Base-by-base conservation (phyloP, 106 monocot species). In the Hemerocallis citrina region DNA sequence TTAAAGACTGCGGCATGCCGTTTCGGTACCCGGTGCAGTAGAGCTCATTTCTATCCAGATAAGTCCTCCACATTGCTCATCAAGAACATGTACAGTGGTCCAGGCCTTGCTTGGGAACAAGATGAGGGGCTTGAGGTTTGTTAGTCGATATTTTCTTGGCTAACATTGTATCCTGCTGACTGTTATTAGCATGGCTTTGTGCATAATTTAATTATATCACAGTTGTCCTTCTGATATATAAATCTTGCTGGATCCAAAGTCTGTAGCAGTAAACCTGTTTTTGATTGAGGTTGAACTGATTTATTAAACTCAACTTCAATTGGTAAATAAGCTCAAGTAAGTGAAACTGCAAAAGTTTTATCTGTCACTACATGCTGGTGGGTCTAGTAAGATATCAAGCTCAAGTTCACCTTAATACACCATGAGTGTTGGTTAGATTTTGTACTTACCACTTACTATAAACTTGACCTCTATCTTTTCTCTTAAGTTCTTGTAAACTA, bases 101-200 rank as follows among this genome's bases (percentile, higher is more conserved):
- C 96, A 50, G 96, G 96, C 28, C 87, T 98, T 75, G 65, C 72
- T 64, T 98, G 81, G 84, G 96, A 98, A 50, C 96, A 84, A 71
- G 96, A 91, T 78, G 96, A 98, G 72, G 96, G 84, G 64, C 96
- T 98, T 81, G 96, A 98, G 96, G 96, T 98, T 79, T 79, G 96
- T 98, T 71, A 77, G 63, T 69, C 66, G n/a, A n/a, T n/a, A n/a
- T n/a, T n/a, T n/a, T 75, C 45, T 68, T 70, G 62, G 65, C 76
- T 75, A 60, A 70, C 56, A 39, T 74, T 52, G 89, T 94, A 94
- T 94, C 93, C 93, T 80, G 59, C 60, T 45, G 58, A 59, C 10
- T 55, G 11, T 10, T 60, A 31, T 59, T 34, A 30, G 21, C 15
- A 12, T 24, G 13, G 13, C 7, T 22, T 25, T 41, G 61, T 17